Evolutionary conservation across 2,329 filamentous ascomycete species (phyloP), one percentile per base, ranked within the genome.

Genomic region (Cercospora zeina): DNA sequence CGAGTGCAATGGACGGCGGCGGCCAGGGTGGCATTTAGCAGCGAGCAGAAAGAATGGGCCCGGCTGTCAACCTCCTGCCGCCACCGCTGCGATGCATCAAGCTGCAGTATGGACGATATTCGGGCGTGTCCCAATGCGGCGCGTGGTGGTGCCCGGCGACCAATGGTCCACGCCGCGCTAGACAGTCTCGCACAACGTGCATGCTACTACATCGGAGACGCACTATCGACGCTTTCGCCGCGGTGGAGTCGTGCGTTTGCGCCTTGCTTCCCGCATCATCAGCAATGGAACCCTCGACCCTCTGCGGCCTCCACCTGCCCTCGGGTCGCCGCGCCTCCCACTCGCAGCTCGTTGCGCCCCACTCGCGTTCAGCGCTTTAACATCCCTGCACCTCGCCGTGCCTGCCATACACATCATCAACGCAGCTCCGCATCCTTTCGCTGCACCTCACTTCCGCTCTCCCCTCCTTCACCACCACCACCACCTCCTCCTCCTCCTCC

Each of bases 261-360:
- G 54, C 64, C 64, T 64, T 64, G 62, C 59, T 50, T 64, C 47
- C 47, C 8, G 47, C 36, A 31, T 53, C 51, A 11, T 30, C 60
- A 21, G 21, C 34, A 19, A 33, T 49, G 21, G 21, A 54, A 53
- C 58, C 51, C 58, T 27, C 24, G 6, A 27, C 24, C 24, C 34
- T 59, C 54, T 47, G 21, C n/a, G n/a, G n/a, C 9, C 39, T 21
- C 39, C 36, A 39, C 24, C 33, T 49, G 14, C 39, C 50, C 21
- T 59, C 62, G 61, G 59, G 54, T 58, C 62, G 42, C 50, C 59
- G 51, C 42, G 55, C 54, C 63, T 61, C 62, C 61, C 67, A 63
- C 62, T 61, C 55, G 47, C 67, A 63, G 57, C 59, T 4, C 58
- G 54, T 65, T 59, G 64, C 45, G 61, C 64, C 62, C 64, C 63